phyloP scores from a whole-genome alignment of 352 stramenopile genomes.

The Globisporangium megalacanthum region DNA sequence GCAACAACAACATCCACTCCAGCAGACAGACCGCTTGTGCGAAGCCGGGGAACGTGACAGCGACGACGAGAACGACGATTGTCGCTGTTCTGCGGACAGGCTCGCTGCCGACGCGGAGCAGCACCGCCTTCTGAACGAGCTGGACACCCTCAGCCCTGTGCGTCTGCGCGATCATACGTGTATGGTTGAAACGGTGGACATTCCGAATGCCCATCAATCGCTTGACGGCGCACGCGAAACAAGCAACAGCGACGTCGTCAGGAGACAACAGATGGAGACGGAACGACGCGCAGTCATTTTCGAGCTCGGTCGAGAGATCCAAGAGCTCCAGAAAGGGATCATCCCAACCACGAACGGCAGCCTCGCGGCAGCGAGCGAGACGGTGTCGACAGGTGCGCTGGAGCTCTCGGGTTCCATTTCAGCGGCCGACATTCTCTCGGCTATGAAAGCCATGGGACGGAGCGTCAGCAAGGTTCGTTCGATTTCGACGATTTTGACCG shows the following conservation, averaged over 20 bases:
- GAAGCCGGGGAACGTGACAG: slow-evolving; percentile 5
- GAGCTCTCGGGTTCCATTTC: slow-evolving; percentile 37
- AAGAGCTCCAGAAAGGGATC: slow-evolving; percentile 43
- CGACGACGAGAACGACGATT: slow-evolving; percentile 8
- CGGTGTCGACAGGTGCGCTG: not conserved
- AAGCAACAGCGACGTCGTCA: not conserved
- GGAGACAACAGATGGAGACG: slow-evolving; percentile 3
- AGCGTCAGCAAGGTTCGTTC: slow-evolving; percentile 22
- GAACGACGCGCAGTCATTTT: not conserved
- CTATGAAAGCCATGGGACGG: slow-evolving; percentile 33
- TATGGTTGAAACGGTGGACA: too few relatives aligned
- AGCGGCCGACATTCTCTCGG: slow-evolving; percentile 35
- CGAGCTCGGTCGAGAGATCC: slow-evolving; percentile 33
- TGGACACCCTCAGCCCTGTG: slow-evolving; percentile 20
- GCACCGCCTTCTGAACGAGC: slow-evolving; percentile 20
- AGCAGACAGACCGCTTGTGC: not conserved
- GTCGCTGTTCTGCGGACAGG: not conserved
- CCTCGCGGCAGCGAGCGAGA: not conserved
- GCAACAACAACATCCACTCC: not conserved
- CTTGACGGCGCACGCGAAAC: not conserved
- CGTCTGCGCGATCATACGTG: not conserved
- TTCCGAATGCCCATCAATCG: not conserved
- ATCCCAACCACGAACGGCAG: slow-evolving; percentile 19
- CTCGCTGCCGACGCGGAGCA: slow-evolving; percentile 10
- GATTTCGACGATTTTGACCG: too few relatives aligned